A percentile compares a stretch with the other conserved stretches of the same genome.
Evolutionary conservation across 169 alveolate genomes (phyloP).

Genomic region (Plasmodium inui): DNA sequence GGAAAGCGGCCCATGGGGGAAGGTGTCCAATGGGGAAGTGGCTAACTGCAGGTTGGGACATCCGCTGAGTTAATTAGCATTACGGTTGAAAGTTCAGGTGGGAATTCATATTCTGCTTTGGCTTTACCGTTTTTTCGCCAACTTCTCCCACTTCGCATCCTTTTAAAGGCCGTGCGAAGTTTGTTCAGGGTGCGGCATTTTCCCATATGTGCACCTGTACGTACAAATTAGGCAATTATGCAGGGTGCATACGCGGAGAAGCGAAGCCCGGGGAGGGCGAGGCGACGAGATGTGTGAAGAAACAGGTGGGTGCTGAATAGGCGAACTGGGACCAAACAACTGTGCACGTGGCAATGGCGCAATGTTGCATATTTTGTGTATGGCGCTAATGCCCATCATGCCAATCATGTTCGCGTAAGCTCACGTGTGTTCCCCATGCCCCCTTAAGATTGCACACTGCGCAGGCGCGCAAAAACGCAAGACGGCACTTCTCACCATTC

Average conservation of each 20-base stretch:
- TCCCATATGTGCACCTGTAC: neutral
- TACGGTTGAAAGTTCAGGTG: neutral
- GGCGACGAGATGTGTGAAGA: neutral
- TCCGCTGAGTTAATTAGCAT: neutral
- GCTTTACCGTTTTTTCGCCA: neutral
- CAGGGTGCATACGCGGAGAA: neutral
- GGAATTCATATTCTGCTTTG: neutral
- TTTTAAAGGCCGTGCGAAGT: neutral
- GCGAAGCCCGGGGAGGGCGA: neutral
- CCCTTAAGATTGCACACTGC: neutral
- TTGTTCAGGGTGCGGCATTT: neutral
- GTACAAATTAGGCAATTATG: neutral
- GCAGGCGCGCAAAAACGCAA: neutral
- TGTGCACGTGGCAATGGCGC: neutral
- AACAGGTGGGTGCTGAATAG: neutral
- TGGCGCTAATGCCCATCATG: no score
- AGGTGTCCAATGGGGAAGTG: neutral
- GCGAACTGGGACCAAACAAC: neutral
- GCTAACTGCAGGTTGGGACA: neutral
- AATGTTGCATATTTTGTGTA: neutral
- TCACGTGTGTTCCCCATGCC: neutral
- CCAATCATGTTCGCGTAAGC: no score
- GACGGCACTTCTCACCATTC: neutral
- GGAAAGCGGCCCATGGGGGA: neutral
- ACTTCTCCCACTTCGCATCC: neutral